A percentile compares a stretch with the other conserved stretches of the same genome.
Conservation (phyloP, 768 basidiomycete genomes). For the Cantharellus cinnabarinus region DNA sequence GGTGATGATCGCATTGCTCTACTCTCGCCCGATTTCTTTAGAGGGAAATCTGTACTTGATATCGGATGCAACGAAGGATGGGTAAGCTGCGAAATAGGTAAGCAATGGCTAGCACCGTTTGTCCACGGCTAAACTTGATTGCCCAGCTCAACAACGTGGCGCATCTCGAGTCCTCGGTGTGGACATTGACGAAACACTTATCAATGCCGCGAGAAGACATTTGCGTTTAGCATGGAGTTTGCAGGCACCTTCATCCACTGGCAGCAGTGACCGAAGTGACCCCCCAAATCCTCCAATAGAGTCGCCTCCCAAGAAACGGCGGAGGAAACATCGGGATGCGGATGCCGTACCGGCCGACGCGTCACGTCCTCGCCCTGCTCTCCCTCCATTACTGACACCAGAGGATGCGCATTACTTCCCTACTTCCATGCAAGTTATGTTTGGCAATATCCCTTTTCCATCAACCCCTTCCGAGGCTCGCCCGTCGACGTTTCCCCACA, state of each 20-base stretch:
- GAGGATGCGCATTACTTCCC: conserved; percentile 40
- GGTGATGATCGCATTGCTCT: conserved; percentile 45
- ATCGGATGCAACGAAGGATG: conserved; percentile 76
- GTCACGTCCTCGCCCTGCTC: too few species aligned
- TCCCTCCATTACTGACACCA: neutral
- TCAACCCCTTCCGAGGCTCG: conserved; percentile 15
- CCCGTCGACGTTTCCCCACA: conserved; percentile 45
- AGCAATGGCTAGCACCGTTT: conserved; percentile 4
- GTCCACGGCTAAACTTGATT: neutral
- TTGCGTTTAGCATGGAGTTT: conserved; percentile 51
- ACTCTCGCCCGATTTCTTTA: conserved; percentile 34
- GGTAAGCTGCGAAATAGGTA: conserved; percentile 76
- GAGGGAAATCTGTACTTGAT: conserved; percentile 45
- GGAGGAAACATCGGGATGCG: neutral
- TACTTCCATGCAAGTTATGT: conserved; percentile 49
- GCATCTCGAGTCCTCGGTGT: conserved; percentile 59
- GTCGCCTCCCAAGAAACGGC: neutral
- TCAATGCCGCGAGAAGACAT: conserved; percentile 58
- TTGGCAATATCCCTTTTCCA: conserved; percentile 56
- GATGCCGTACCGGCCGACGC: neutral
- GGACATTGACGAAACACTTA: conserved; percentile 60
- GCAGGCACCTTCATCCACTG: conserved; percentile 24
- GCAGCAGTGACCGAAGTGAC: neutral
- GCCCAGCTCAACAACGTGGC: conserved; percentile 39
- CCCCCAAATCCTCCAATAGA: neutral